Evolutionary conservation across 1,284 basidiomycete species (phyloP), one percentile per base, ranked within the genome.

Genomic region (Microbotryum violaceum): DNA sequence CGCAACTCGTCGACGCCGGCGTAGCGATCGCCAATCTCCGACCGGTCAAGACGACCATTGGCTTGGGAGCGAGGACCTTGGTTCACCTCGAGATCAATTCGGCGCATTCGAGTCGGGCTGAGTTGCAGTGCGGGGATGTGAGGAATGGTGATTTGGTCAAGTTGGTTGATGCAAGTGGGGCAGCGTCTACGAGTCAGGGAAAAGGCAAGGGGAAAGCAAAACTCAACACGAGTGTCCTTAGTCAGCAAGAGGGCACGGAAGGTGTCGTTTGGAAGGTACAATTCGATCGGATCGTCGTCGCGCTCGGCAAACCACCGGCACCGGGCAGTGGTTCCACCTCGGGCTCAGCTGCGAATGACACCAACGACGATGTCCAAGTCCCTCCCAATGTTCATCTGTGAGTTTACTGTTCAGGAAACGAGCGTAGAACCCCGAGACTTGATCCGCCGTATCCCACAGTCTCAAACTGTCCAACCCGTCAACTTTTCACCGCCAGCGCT

Each of bases 181-280:
- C 37, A 12, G 51, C 25, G 1, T n/a, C 42, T 2, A 49, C 9
- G 25, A 29, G 20, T 23, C 37, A 37, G 9, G 37, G n/a, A 2
- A 33, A 23, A n/a, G 58, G 52, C 4, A 54, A 50, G 20, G 53
- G 50, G 21, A 53, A 49, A 51, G 16, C 27, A 1, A 46, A 47
- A 29, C 42, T 25, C 8, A 54, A 60, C 27, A 56, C 42, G 57
- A 61, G 46, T 31, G 60, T 60, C 37, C 44, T n/a, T 23, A 54
- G 50, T 56, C 58, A 62, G 42, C 56, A 62, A 7, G 53, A 20
- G 3, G 53, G 49, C 25, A 54, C 66, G 2, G 64, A 72, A n/a
- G 71, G 66, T 1, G 70, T 72, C 16, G 71, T 71, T 1, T 70
- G 65, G 45, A 63, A 58, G 54, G 64, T 68, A 0, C 56, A 57